Base-by-base conservation (phyloP, 495 filamentous ascomycete genomes). In the Xylaria longipes region DNA sequence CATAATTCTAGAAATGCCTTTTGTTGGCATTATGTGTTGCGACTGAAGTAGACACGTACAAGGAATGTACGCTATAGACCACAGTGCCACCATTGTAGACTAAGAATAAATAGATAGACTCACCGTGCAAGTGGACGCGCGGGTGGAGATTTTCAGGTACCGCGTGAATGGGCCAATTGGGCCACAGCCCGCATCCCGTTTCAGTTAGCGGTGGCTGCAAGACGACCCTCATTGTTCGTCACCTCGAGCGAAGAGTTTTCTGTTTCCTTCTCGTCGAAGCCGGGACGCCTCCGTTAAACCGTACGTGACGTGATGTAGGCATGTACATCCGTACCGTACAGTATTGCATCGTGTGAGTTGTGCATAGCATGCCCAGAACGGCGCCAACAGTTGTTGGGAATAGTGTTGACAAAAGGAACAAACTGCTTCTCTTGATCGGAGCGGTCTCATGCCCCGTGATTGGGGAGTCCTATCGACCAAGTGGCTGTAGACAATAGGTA, bases 141-240 rank as follows among this genome's bases (percentile, higher is more conserved):
- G 31, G 61, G 66, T 61, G 54, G 65, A 31, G 77, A 79, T 79
- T 76, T 79, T 79, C 77, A 79, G 77, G 77, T 79, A 79, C 77
- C 76, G 73, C 70, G 56, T 60, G 52, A 54, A 46, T 68, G 75
- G 69, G 70, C 77, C 77, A 79, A 79, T 79, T 20, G 45, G 50
- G 73, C 25, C 60, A 50, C 41, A 68, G 73, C 72, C 70, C 67
- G 62, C 66, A 69, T 61, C 77, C 75, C 70, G 57, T 77, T 77
- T 58, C 35, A 73, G 75, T 71, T 79, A 79, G 61, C 17, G 41
- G 4, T 48, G 17, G 77, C 70, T 77, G 75, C 75, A 69, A 61
- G 37, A 20, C 72, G 73, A 74, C 75, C 71, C 72, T 75, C 72
- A 67, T 50, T 43, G 70, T 75, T 72, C 35, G 73, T 79, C 76